Percentiles rank a stretch among this genome's conserved stretches.
Evolutionary conservation across 2,329 filamentous ascomycete genomes (phyloP).

Genomic region (Fonsecaea erecta): DNA sequence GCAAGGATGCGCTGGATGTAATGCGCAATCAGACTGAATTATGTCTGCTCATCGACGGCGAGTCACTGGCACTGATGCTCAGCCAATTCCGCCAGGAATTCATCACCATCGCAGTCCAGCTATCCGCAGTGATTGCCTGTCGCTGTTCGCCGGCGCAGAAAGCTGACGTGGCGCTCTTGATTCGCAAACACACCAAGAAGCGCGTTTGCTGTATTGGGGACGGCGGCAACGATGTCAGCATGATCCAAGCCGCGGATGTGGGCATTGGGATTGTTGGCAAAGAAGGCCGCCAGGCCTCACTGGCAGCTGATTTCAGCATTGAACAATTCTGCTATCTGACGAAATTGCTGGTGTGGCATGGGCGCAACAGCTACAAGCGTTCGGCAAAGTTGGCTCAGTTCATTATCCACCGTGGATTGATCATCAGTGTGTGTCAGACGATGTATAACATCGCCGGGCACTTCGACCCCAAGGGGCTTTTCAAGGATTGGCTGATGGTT

Average conservation of each 20-base stretch:
- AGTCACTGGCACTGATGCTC: conserved; percentile 82
- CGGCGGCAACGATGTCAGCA: conserved; percentile 96
- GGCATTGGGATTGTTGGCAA: conserved; percentile 98
- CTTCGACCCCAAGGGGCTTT: conserved; percentile 92
- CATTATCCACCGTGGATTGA: conserved; percentile 94
- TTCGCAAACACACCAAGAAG: conserved; percentile 89
- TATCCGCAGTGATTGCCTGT: conserved; percentile 93
- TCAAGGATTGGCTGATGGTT: conserved; percentile 95
- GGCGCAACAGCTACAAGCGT: conserved; percentile 94
- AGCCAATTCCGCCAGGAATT: conserved; percentile 82
- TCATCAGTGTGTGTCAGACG: conserved; percentile 94
- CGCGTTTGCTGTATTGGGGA: conserved; percentile 97
- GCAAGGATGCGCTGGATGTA: conserved; percentile 86
- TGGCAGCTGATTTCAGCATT: conserved; percentile 96
- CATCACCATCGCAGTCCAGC: conserved; percentile 80
- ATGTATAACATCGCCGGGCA: conserved; percentile 93
- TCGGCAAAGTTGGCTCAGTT: conserved; percentile 96
- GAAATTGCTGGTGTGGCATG: conserved; percentile 98
- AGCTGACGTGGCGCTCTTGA: conserved; percentile 87
- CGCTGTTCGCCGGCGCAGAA: conserved; percentile 97
- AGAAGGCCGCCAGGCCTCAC: conserved; percentile 89
- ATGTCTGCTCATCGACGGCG: conserved; percentile 91
- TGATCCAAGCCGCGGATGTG: conserved; percentile 98
- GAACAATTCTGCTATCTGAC: conserved; percentile 94
- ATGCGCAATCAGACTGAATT: conserved; percentile 83